These are phyloP conservation scores for Cadophora sp. DNA, from an alignment of 2,329 filamentous ascomycete genomes.

Conservation along the genomic window DNA sequence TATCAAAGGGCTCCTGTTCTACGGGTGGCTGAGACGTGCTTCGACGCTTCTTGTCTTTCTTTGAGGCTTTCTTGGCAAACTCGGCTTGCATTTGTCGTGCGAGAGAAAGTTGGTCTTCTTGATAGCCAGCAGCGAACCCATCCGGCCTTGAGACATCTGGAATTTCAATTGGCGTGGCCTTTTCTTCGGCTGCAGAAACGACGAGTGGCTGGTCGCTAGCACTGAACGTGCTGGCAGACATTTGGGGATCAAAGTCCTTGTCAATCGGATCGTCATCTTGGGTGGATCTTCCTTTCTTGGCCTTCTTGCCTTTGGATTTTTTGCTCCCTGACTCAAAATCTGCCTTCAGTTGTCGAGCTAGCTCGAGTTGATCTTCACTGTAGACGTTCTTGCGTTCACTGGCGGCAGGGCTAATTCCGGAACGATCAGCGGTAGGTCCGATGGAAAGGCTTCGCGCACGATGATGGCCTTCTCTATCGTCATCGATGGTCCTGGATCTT, in stretches of 20 bases:
- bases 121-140: constrained; percentile 37
- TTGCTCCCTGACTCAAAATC: constrained; percentile 37
- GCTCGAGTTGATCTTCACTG: constrained; percentile 41
- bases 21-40: constrained; percentile 39
- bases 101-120: constrained; percentile 41
- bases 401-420: constrained; percentile 16
- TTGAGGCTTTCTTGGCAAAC: constrained; percentile 41
- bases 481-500: constrained; percentile 36
- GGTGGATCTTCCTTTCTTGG: constrained; percentile 30
- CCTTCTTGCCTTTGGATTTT: constrained; percentile 45
- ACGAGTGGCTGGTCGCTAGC: background rate
- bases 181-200: constrained; percentile 1
- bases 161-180: constrained; percentile 6
- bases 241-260: background rate
- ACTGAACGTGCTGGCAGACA: background rate
- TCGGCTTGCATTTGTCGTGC: constrained; percentile 41
- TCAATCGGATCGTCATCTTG: constrained; percentile 29
- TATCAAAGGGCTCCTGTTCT: constrained; percentile 28
- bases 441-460: constrained; percentile 41
- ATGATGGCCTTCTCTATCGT: constrained; percentile 27
- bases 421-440: constrained; percentile 28
- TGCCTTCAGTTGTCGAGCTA: constrained; percentile 40
- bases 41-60: constrained; percentile 47
- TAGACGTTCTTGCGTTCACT: constrained; percentile 35
- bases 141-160: constrained; percentile 26